Evolutionary conservation across 148 eudicot genomes (phyloP).

Genomic region (Silene conica): DNA sequence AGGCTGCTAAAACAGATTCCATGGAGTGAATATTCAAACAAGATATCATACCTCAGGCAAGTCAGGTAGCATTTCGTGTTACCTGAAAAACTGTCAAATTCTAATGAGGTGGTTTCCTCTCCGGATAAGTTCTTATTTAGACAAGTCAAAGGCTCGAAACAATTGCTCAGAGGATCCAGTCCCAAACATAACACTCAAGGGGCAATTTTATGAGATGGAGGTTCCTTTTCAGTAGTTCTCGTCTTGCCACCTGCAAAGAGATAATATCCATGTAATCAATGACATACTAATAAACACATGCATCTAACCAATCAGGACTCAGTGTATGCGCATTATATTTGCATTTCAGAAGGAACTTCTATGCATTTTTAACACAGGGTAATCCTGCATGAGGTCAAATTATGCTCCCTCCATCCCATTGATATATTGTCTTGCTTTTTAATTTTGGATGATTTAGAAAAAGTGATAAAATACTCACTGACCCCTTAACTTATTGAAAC

Average conservation of each 20-base stretch:
- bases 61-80: not conserved
- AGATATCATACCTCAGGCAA: not conserved
- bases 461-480: too few relatives aligned
- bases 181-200: constrained; percentile 85
- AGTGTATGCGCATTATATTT: too few relatives aligned
- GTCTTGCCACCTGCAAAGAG: constrained; percentile 70
- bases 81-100: not conserved
- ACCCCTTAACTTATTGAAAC: too few relatives aligned
- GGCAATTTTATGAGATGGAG: constrained; percentile 88
- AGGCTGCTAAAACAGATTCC: constrained; percentile 9
- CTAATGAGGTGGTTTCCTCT: constrained; percentile 46
- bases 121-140: constrained; percentile 68
- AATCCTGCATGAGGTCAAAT: too few relatives aligned
- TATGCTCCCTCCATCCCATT: too few relatives aligned
- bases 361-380: too few relatives aligned
- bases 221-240: constrained; percentile 82
- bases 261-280: constrained; percentile 6
- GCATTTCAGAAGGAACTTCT: too few relatives aligned
- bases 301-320: too few relatives aligned
- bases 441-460: too few relatives aligned
- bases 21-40: constrained; percentile 8
- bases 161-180: constrained; percentile 89
- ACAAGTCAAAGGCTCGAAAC: constrained; percentile 91
- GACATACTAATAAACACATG: not conserved
- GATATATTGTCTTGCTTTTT: too few relatives aligned